phyloP scores from a whole-genome alignment of 768 basidiomycete species.

The Suillus occidentalis region DNA sequence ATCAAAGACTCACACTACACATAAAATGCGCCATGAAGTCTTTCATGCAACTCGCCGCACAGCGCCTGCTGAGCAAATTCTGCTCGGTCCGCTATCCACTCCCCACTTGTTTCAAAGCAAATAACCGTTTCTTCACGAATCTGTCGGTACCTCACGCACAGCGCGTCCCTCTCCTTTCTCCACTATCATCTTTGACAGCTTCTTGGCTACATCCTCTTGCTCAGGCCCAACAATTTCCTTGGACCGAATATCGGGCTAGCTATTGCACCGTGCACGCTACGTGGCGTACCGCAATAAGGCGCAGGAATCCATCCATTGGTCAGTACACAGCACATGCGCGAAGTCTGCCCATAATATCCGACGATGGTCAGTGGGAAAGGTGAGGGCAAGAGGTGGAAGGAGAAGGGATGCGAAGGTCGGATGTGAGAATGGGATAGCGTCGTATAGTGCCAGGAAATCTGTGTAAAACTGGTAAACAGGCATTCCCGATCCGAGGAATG shows the following conservation, averaged over 20 bases:
- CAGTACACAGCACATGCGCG: conserved; percentile 55
- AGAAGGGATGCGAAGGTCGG: conserved; percentile 72
- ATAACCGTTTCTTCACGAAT: conserved; percentile 33
- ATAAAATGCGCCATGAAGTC: conserved; percentile 3
- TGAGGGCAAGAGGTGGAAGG: conserved; percentile 73
- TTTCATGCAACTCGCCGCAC: conserved; percentile 7
- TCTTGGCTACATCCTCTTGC: conserved; percentile 27
- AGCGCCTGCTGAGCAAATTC: not conserved
- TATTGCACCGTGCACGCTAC: conserved; percentile 65
- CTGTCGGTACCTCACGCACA: conserved; percentile 62
- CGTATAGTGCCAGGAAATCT: conserved; percentile 88
- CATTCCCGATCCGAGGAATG: conserved; percentile 61
- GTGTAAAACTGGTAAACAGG: conserved; percentile 95
- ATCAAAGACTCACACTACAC: not conserved
- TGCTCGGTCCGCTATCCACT: conserved; percentile 7
- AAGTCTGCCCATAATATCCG: conserved; percentile 83
- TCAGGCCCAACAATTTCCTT: conserved; percentile 12
- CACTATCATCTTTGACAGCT: conserved; percentile 52
- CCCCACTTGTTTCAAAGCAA: conserved; percentile 44
- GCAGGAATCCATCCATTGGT: conserved; percentile 57
- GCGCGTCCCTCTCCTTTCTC: conserved; percentile 47
- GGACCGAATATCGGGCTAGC: conserved; percentile 66
- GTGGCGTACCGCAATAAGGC: conserved; percentile 75
- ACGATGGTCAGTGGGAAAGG: conserved; percentile 80
- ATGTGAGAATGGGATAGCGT: conserved; percentile 86